Percentiles rank a stretch among this genome's conserved stretches.
These are phyloP conservation scores for Clitoria ternatea DNA, from an alignment of 306 rosid species.

Conservation along the genomic window DNA sequence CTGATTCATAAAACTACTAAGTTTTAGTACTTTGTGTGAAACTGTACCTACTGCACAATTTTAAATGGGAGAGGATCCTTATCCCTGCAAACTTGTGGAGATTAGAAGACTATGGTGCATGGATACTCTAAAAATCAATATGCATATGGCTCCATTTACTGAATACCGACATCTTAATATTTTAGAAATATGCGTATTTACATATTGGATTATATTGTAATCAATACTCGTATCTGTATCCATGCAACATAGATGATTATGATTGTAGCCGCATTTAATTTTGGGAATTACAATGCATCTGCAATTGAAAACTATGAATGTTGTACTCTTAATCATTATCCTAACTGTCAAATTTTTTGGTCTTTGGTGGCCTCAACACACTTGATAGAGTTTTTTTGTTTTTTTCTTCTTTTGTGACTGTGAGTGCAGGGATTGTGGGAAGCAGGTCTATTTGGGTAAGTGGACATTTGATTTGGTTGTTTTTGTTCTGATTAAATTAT, in stretches of 20 bases:
- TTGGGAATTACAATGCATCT: background rate
- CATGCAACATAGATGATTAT: background rate
- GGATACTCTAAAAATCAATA: too few relatives aligned
- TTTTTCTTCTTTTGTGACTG: background rate
- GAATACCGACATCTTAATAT: too few relatives aligned
- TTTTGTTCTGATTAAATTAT: background rate
- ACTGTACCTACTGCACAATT: too few relatives aligned
- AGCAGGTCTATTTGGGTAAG: slow-evolving; percentile 82
- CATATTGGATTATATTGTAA: too few relatives aligned
- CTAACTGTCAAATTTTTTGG: background rate
- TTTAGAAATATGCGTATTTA: too few relatives aligned
- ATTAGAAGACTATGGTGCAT: too few relatives aligned
- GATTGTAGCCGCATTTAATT: background rate
- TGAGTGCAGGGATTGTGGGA: slow-evolving; percentile 73
- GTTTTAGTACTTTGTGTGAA: too few relatives aligned
- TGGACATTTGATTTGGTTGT: background rate
- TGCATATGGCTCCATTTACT: too few relatives aligned
- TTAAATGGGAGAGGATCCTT: too few relatives aligned
- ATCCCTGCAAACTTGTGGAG: too few relatives aligned
- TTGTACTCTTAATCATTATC: background rate
- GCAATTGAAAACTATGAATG: background rate
- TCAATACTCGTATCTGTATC: too few relatives aligned
- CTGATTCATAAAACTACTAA: too few relatives aligned
- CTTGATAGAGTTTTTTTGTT: background rate
- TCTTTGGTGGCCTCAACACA: background rate